phyloP scores from a whole-genome alignment of 352 stramenopile genomes.

The Phytophthora crassamura region DNA sequence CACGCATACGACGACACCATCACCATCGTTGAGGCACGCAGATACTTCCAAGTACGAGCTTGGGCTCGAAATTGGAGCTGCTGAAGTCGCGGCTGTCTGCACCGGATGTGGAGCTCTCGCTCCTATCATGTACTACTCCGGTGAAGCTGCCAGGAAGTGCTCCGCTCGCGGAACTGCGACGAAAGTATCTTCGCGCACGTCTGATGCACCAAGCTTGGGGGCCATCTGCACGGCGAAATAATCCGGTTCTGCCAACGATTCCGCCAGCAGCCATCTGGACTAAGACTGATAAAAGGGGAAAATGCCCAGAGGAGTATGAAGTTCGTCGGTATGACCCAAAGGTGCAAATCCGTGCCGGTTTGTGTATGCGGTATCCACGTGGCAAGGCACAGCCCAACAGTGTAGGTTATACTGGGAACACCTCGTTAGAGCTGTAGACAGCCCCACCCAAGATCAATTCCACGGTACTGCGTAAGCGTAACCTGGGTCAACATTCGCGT shows the following conservation, averaged over 20 bases:
- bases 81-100: neutral
- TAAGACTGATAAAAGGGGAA: constrained; percentile 25
- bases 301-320: too few species aligned
- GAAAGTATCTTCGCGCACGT: constrained; percentile 14
- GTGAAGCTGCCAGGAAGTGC: constrained; percentile 4
- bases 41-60: too few species aligned
- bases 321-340: too few species aligned
- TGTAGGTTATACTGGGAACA: too few species aligned
- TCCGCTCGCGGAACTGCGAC: neutral
- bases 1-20: neutral
- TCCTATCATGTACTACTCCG: neutral
- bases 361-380: too few species aligned
- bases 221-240: constrained; percentile 20
- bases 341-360: too few species aligned
- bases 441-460: too few species aligned
- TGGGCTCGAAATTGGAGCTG: constrained; percentile 9
- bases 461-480: too few species aligned
- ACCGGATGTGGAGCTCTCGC: too few species aligned
- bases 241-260: constrained; percentile 9
- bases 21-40: constrained; percentile 24
- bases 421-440: too few species aligned
- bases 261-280: constrained; percentile 1
- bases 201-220: neutral
- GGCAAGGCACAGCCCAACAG: too few species aligned
- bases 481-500: too few species aligned